phyloP scores from a whole-genome alignment of 176 grass and related monocot genomes.

The Oryza brachyantha region DNA sequence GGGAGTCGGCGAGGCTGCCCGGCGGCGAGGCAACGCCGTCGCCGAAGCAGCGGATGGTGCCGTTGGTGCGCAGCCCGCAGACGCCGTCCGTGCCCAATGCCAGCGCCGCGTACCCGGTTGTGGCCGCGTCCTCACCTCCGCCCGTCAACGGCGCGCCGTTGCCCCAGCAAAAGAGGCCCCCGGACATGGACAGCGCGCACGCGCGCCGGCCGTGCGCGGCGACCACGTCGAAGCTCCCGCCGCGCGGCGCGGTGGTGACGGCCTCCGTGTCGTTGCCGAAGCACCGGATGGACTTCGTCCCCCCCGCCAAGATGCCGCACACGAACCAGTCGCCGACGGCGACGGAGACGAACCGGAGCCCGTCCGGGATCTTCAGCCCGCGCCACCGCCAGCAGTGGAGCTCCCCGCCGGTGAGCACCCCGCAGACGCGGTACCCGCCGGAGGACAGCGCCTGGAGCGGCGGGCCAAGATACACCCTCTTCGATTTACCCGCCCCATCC shows the following conservation, averaged over 20 bases:
- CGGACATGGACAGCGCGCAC: slow-evolving; percentile 50
- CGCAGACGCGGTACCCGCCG: slow-evolving; percentile 68
- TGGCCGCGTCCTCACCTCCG: not conserved
- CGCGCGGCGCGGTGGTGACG: slow-evolving; percentile 27
- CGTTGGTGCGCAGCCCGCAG: slow-evolving; percentile 59
- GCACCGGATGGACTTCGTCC: slow-evolving; percentile 42
- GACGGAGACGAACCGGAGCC: slow-evolving; percentile 36
- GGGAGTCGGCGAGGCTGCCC: not conserved
- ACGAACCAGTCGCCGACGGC: slow-evolving; percentile 51
- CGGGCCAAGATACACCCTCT: slow-evolving; percentile 66
- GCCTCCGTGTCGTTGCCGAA: slow-evolving; percentile 55
- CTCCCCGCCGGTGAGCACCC: slow-evolving; percentile 38
- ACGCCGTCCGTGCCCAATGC: slow-evolving; percentile 51
- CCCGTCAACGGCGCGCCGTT: slow-evolving; percentile 20
- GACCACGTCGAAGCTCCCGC: slow-evolving; percentile 37
- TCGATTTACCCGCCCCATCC: not conserved
- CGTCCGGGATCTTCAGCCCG: slow-evolving; percentile 14
- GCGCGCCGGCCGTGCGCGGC: slow-evolving; percentile 43
- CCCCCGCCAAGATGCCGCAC: slow-evolving; percentile 35
- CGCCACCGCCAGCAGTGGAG: slow-evolving; percentile 90
- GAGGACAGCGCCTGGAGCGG: slow-evolving; percentile 54
- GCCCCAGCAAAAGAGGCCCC: slow-evolving; percentile 62
- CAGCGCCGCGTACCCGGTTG: slow-evolving; percentile 37
- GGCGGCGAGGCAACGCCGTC: slow-evolving; percentile 26
- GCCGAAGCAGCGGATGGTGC: slow-evolving; percentile 70